phyloP scores from a whole-genome alignment of 2,329 filamentous ascomycete genomes.

The Orbilia brochopaga region DNA sequence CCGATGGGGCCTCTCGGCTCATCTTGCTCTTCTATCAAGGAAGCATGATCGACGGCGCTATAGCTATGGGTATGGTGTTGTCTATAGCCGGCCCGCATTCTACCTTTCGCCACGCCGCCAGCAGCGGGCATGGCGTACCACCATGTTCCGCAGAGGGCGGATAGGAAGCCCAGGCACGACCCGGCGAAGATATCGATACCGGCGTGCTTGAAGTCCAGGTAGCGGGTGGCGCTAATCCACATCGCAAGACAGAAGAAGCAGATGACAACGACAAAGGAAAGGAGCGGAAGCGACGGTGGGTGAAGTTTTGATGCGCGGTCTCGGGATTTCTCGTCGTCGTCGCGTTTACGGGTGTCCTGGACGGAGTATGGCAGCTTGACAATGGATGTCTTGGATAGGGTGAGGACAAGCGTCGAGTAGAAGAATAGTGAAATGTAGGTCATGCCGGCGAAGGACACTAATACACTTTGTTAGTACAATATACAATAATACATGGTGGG shows the following conservation, averaged over 20 bases:
- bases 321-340: neutral
- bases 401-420: constrained; percentile 79
- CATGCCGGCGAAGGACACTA: constrained; percentile 74
- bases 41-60: neutral
- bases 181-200: constrained; percentile 47
- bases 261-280: constrained; percentile 43
- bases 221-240: constrained; percentile 43
- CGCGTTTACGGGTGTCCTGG: constrained; percentile 13
- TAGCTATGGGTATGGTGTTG: neutral
- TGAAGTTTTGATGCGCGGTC: constrained; percentile 26
- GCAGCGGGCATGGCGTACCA: constrained; percentile 49
- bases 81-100: constrained; percentile 41
- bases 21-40: constrained; percentile 9
- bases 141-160: constrained; percentile 41
- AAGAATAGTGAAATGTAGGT: constrained; percentile 87
- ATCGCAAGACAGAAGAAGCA: constrained; percentile 44
- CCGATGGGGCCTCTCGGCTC: constrained; percentile 40
- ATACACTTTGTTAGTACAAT: constrained; percentile 53
- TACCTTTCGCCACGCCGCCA: constrained; percentile 42
- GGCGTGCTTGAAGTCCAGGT: constrained; percentile 44
- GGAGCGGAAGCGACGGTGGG: constrained; percentile 41
- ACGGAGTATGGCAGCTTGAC: constrained; percentile 26
- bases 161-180: constrained; percentile 32
- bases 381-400: constrained; percentile 56
- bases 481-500: constrained; percentile 54